phyloP scores from a whole-genome alignment of 176 grass and related monocot genomes.

The Urochloa ruziziensis region DNA sequence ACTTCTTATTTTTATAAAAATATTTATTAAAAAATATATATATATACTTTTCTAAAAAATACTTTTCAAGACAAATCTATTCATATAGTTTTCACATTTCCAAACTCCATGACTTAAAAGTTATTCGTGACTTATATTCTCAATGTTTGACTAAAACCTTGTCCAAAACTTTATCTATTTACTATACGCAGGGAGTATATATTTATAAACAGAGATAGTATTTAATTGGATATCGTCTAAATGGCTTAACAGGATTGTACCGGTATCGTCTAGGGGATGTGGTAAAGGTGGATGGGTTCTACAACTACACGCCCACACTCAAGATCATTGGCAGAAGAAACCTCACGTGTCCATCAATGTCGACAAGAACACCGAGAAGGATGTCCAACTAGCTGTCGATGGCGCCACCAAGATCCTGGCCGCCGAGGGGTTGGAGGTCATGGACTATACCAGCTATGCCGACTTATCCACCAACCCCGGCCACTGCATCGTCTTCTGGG shows the following conservation, averaged over 20 bases:
- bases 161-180: too few species aligned
- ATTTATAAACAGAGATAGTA: too few species aligned
- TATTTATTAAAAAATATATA: too few species aligned
- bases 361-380: constrained; percentile 92
- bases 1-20: too few species aligned
- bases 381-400: constrained; percentile 70
- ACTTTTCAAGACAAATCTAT: too few species aligned
- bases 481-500: constrained; percentile 77
- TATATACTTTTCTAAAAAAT: too few species aligned
- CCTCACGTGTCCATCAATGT: constrained; percentile 75
- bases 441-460: constrained; percentile 80
- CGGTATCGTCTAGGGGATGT: constrained; percentile 80
- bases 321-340: constrained; percentile 60
- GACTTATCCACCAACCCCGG: constrained; percentile 58
- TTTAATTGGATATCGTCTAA: too few species aligned
- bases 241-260: constrained; percentile 50
- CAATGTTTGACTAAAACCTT: too few species aligned
- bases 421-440: constrained; percentile 66
- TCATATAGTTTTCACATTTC: too few species aligned
- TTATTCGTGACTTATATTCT: too few species aligned
- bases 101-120: too few species aligned
- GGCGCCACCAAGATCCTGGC: constrained; percentile 49
- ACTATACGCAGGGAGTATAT: too few species aligned
- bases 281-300: constrained; percentile 62
- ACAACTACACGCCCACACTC: constrained; percentile 81